Evolutionary conservation across 1,284 basidiomycete species (phyloP).

Genomic region (Apiotrichum siamense): DNA sequence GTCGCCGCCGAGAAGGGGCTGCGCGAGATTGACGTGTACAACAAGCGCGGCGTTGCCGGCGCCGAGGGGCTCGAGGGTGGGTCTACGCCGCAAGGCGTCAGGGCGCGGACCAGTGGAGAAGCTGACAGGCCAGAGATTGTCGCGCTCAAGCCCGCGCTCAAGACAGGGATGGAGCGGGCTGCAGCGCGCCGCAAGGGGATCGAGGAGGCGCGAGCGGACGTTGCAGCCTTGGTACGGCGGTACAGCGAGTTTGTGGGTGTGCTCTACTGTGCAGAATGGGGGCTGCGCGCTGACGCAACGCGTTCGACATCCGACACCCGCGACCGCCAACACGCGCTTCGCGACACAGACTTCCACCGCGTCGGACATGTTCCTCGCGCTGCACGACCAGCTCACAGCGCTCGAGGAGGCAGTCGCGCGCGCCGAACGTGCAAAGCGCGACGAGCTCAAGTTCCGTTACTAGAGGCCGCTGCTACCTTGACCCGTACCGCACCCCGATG

Average conservation of each 20-base stretch:
- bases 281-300: not conserved
- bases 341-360: conserved; percentile 35
- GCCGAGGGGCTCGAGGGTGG: conserved; percentile 34
- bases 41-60: conserved; percentile 28
- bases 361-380: conserved; percentile 38
- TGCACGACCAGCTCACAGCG: conserved; percentile 33
- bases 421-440: conserved; percentile 25
- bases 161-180: conserved; percentile 7
- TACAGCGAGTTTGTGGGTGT: conserved; percentile 38
- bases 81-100: too few species aligned
- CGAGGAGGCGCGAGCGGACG: conserved; percentile 19
- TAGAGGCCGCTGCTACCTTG: conserved; percentile 4
- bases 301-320: too few species aligned
- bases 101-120: not conserved
- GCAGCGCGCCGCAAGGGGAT: conserved; percentile 14
- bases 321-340: too few species aligned
- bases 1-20: conserved; percentile 32
- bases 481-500: not conserved
- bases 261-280: not conserved
- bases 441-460: conserved; percentile 28
- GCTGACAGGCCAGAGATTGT: conserved; percentile 25
- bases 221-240: conserved; percentile 23
- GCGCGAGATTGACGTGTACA: conserved; percentile 36
- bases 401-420: conserved; percentile 33
- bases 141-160: conserved; percentile 21